Base-by-base conservation (phyloP, 805 yeast genomes). In the Metschnikowia amazonensis region DNA sequence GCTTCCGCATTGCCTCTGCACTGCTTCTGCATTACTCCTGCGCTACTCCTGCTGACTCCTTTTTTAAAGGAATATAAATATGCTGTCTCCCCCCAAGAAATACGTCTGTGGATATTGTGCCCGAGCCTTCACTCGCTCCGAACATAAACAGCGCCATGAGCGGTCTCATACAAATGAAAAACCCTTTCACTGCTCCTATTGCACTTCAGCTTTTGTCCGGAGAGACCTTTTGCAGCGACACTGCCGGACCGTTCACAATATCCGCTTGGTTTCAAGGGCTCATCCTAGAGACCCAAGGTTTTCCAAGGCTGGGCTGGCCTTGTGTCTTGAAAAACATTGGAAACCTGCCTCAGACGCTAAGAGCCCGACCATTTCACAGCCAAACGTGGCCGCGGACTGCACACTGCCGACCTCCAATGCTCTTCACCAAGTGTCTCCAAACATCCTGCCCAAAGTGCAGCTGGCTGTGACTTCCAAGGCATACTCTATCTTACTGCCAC, bases 71-170 rank as follows among this genome's bases (percentile, higher is more conserved):
- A 18, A 27, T 37, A 37, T 28, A 37, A 27, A 37, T 18, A 46
- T 47, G 50, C 42, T 48, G 20, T 41, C 46, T 11, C 48, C 82
- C 32, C 82, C 76, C 55, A 76, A 84, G 54, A 80, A 85, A 56
- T 86, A 85, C 63, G 77, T 84, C 32, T 86, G 95, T 65, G 80
- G 86, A 5, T 86, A 79, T 59, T 86, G 95, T 57, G 86, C 89
- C 27, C 72, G 90, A 51, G 84, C 88, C 5, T 86, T 86, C 59
- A 80, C 89, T n/a, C 68, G 94, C 42, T 78, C 86, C 9, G 94
- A 86, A 60, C 94, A 86, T 62, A 77, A 84, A 54, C 79, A 83
- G 34, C 75, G 94, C 40, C 94, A 86, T 57, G 92, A 86, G 62
- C 66, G 90, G 23, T 81, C 89, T 1, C 94, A 86, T 59, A 84